These are phyloP conservation scores for Adansonia madagascariensis DNA, from an alignment of 441 rosid species.

Conservation along the genomic window DNA sequence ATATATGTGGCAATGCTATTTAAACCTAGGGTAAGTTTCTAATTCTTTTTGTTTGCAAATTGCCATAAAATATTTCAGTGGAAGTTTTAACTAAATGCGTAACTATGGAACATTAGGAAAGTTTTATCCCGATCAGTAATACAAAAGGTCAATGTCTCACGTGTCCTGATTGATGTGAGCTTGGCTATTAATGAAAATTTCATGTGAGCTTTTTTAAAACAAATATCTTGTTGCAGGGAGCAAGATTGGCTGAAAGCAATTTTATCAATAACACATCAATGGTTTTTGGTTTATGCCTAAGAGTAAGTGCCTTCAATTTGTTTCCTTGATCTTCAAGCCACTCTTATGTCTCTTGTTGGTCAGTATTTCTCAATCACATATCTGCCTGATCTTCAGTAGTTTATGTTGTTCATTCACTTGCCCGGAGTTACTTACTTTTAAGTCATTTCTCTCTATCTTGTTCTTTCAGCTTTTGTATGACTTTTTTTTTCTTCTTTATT, in stretches of 20 bases:
- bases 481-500: constrained; percentile 22
- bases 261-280: constrained; percentile 92
- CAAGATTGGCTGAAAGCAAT: constrained; percentile 87
- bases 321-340: constrained; percentile 27
- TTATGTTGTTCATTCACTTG: constrained; percentile 15
- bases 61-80: not conserved
- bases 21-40: not conserved
- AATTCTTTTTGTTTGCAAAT: constrained; percentile 8
- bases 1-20: not conserved
- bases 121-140: not conserved
- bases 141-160: not conserved
- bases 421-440: not conserved
- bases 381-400: not conserved
- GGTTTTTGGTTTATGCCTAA: constrained; percentile 86
- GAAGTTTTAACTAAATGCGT: not conserved
- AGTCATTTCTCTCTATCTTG: constrained; percentile 4
- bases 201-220: not conserved
- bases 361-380: not conserved
- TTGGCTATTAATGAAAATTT: not conserved
- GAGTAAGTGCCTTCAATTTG: constrained; percentile 54
- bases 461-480: not conserved
- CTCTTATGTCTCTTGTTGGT: constrained; percentile 18
- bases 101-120: no score
- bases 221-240: constrained; percentile 56
- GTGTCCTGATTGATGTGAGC: constrained; percentile 12